Percentiles rank a stretch among this genome's conserved stretches.
phyloP scores from a whole-genome alignment of 2,329 filamentous ascomycete species.

The Phialophora chinensis region DNA sequence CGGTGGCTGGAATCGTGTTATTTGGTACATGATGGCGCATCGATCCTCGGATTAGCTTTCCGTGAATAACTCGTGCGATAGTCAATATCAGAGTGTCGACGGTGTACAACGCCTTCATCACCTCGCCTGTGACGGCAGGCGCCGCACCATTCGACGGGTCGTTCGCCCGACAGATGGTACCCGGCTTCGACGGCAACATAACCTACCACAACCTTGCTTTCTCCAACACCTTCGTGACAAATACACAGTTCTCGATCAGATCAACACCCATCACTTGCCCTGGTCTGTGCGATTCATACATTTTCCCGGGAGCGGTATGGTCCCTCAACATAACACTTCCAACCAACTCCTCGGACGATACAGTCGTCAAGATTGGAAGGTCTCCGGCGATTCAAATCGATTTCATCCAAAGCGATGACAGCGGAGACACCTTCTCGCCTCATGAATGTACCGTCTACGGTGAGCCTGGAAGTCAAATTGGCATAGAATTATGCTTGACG shows the following conservation, averaged over 20 bases:
- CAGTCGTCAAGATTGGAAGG: not conserved
- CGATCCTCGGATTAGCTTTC: not conserved
- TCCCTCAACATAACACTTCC: not conserved
- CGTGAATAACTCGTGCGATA: not conserved
- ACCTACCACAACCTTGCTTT: constrained; percentile 2
- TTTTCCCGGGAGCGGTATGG: constrained; percentile 3
- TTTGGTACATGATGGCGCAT: not conserved
- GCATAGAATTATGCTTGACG: constrained; percentile 4
- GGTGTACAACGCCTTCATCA: not conserved
- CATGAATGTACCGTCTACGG: constrained; percentile 5
- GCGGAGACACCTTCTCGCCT: not conserved
- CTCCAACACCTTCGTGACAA: constrained; percentile 13
- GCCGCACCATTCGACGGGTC: constrained; percentile 1
- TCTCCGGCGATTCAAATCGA: constrained; percentile 5
- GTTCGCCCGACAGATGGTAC: not conserved
- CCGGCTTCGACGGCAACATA: not conserved
- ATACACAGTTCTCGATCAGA: not conserved
- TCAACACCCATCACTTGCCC: not conserved
- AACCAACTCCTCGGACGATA: not conserved
- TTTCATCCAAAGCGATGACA: not conserved
- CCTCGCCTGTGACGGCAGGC: not conserved
- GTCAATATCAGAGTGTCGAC: constrained; percentile 1
- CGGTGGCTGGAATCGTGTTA: constrained; percentile 5
- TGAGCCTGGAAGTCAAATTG: not conserved
- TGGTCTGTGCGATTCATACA: not conserved